phyloP scores from a whole-genome alignment of 495 filamentous ascomycete genomes.

The Lepidopterella palustris region DNA sequence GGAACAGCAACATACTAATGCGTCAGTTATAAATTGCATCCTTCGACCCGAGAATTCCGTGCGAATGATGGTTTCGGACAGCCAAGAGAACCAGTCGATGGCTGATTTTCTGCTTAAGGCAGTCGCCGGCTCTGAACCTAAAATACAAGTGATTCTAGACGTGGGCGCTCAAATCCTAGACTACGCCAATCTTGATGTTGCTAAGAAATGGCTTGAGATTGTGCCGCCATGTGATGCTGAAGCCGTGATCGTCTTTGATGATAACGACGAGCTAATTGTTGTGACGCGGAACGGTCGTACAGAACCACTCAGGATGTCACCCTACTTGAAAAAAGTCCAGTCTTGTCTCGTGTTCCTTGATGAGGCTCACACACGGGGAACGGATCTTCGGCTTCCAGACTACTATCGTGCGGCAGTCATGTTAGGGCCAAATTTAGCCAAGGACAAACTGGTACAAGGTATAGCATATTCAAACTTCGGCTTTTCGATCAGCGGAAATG shows the following conservation, averaged over 20 bases:
- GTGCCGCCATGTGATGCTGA: slow-evolving; percentile 34
- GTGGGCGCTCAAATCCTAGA: slow-evolving; percentile 48
- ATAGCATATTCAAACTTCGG: slow-evolving; percentile 18
- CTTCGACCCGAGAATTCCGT: slow-evolving; percentile 40
- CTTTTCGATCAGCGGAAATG: neutral
- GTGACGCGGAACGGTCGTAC: slow-evolving; percentile 39
- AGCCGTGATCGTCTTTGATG: slow-evolving; percentile 44
- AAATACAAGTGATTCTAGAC: slow-evolving; percentile 46
- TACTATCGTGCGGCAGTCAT: slow-evolving; percentile 58
- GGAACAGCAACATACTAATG: slow-evolving; percentile 44
- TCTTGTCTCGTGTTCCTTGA: slow-evolving; percentile 65
- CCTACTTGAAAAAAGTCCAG: slow-evolving; percentile 54
- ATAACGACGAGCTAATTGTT: slow-evolving; percentile 40
- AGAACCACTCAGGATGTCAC: slow-evolving; percentile 47
- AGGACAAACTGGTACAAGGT: slow-evolving; percentile 71
- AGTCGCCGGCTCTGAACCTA: slow-evolving; percentile 42
- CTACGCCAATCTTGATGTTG: slow-evolving; percentile 41
- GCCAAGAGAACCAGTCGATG: slow-evolving; percentile 28
- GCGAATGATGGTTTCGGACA: slow-evolving; percentile 41
- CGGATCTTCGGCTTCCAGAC: slow-evolving; percentile 58
- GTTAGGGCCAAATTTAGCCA: slow-evolving; percentile 57
- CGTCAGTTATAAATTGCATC: slow-evolving; percentile 49
- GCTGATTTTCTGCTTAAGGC: slow-evolving; percentile 37
- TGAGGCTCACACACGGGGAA: slow-evolving; percentile 67
- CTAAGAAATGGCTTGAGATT: slow-evolving; percentile 52